Base-by-base conservation (phyloP, 192 early-diverging fungal species). In the Spizellomyces punctatus region DNA sequence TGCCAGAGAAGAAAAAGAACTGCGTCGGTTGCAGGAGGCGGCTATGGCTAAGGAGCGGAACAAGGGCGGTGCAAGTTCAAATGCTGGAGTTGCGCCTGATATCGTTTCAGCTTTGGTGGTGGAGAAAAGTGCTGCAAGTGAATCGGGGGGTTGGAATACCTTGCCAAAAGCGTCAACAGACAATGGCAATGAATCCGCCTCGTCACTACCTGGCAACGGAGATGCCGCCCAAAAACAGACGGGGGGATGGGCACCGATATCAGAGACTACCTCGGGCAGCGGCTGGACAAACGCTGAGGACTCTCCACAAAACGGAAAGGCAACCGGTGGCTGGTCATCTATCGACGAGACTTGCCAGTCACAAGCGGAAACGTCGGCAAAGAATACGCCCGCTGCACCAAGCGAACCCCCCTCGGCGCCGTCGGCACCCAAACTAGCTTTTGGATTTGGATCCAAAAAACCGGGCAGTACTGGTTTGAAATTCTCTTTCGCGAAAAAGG, bases 1-100 rank as follows among this genome's bases (percentile, higher is more conserved):
- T 36, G 81, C 79, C 56, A 63, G 90, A 21, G 91, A 91, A 74
- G 89, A 91, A 75, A 76, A 78, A 17, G 91, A 93, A 66, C 60
- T 91, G 61, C 79, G 81, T 46, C 66, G 86, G 55, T 75, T 91
- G 56, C 89, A 91, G 67, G 82, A 89, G 58, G 90, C 91, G 0
- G 85, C 86, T n/a, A 8, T 86, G 46, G 69, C 70, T 19, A 58
- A 49, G 41, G 62, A 66, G 48, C 42, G 22, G 9, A 22, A 8
- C 43, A 17, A 54, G 50, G 50, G 17, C 27, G 10, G 8, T 55
- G 66, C 27, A 36, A 36, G 27, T 36, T 0, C 27, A 36, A 36
- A 0, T 36, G 27, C 27, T 36, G 27, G 27, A 36, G 3, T 3
- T 36, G 27, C 27, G 0, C 27, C 27, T 36, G 27, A 36, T 36